Evolutionary conservation across 495 filamentous ascomycete genomes (phyloP).

Genomic region (Tuber indicum): DNA sequence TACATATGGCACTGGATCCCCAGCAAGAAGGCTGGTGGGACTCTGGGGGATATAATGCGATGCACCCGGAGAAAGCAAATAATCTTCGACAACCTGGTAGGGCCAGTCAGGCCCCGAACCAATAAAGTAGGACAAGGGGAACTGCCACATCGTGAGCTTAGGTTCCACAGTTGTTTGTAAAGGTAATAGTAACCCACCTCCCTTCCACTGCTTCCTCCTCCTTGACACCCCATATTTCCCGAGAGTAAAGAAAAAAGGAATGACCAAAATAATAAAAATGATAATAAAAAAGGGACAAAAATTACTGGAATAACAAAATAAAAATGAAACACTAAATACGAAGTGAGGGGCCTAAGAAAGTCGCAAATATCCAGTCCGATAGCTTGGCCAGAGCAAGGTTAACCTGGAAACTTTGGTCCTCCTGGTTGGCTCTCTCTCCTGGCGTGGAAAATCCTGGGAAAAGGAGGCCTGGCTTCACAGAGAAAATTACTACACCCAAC

Average conservation of each 20-base stretch:
- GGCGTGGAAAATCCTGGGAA: neutral
- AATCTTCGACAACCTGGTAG: neutral
- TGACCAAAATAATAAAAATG: neutral
- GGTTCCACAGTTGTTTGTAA: neutral
- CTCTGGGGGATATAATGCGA: neutral
- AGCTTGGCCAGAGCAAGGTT: neutral
- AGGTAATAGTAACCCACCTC: neutral
- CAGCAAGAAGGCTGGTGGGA: neutral
- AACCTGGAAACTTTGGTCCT: neutral
- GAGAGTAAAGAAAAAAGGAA: neutral
- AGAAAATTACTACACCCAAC: neutral
- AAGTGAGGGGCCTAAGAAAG: neutral
- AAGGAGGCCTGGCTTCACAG: neutral
- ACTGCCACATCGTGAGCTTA: neutral
- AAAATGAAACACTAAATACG: neutral
- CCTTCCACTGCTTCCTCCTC: neutral
- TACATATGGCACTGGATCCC: neutral
- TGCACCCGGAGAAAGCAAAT: neutral
- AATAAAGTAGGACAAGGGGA: accelerated
- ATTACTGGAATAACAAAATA: neutral
- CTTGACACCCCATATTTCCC: neutral
- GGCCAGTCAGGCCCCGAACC: neutral
- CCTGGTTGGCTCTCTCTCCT: neutral
- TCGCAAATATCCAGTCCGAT: neutral
- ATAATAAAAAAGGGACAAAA: neutral